Evolutionary conservation across 2,329 filamentous ascomycete species (phyloP), one percentile per base, ranked within the genome.

Genomic region (Hypoxylon sp.): DNA sequence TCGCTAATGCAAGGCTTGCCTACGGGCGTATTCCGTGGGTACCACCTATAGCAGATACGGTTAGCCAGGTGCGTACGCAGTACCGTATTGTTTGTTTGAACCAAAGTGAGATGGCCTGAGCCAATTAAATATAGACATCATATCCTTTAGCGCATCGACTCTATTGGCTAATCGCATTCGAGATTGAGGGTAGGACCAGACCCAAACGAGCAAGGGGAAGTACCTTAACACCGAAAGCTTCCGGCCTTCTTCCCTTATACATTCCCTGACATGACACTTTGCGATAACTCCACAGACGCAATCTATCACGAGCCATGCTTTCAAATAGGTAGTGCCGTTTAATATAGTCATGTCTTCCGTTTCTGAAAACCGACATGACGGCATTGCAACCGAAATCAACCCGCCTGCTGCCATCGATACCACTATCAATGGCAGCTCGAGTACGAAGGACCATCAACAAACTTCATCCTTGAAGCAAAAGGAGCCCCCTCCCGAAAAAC

Each of bases 401-500:
- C 47, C 59, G 37, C 9, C 42, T 47, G 11, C 31, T 22, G 22
- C 11, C 26, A n/a, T 19, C 39, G 22, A 22, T 26, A 58, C 14
- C 29, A 33, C 17, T 17, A 39, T 14, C 50, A 54, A 19, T 29
- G 26, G 19, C 37, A 42, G n/a, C 9, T 26, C 66, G n/a, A 39
- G 54, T 48, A 54, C 46, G 6, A 37, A 53, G 54, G 14, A 71
- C 48, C 22, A 13, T 55, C 8, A 65, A 33, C 8, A 65, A 33
- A 64, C 42, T 53, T 24, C 59, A 24, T 26, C 68, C 35, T 53
- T 71, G 22, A 59, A 71, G 35, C 76, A 72, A 52, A 86, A 85
- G 71, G 78, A 83, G 54, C 92, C 93, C n/a, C 93, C 94, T 39
- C 91, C 93, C 31, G 94, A 98, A 83, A 91, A 89, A 71, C 82